phyloP scores from a whole-genome alignment of 495 filamentous ascomycete genomes.

The Penicillium manginii region DNA sequence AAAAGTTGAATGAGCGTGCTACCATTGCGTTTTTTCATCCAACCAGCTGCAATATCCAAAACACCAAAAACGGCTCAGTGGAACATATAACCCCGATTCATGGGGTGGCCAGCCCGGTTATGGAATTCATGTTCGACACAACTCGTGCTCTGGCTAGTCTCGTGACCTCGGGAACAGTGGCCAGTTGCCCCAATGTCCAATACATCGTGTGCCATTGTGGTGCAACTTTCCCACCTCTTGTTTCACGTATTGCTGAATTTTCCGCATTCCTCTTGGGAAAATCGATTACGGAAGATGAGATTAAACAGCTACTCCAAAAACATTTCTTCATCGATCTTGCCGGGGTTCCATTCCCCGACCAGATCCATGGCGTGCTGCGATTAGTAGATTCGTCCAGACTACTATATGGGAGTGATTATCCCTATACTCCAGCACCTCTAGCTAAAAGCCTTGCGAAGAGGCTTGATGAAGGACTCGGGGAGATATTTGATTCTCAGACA shows the following conservation, averaged over 20 bases:
- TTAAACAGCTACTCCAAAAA: constrained; percentile 33
- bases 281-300: constrained; percentile 16
- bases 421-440: constrained; percentile 30
- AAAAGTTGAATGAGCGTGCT: constrained; percentile 35
- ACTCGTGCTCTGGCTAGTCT: constrained; percentile 52
- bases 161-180: constrained; percentile 50
- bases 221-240: constrained; percentile 48
- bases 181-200: constrained; percentile 44
- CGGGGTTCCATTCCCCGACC: constrained; percentile 51
- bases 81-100: constrained; percentile 25
- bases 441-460: constrained; percentile 10
- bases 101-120: constrained; percentile 49
- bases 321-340: constrained; percentile 58
- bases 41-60: constrained; percentile 35
- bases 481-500: constrained; percentile 11
- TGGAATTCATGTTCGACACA: constrained; percentile 63
- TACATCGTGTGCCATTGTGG: constrained; percentile 56
- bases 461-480: constrained; percentile 16
- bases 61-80: constrained; percentile 9
- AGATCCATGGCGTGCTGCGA: constrained; percentile 40
- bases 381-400: constrained; percentile 34
- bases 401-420: constrained; percentile 53
- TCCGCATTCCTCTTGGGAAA: constrained; percentile 18
- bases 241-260: constrained; percentile 46
- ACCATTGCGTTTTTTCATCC: constrained; percentile 58